A percentile compares a stretch with the other conserved stretches of the same genome.
phyloP scores from a whole-genome alignment of 2,329 filamentous ascomycete species.

The Aspergillus quadricinctus region DNA sequence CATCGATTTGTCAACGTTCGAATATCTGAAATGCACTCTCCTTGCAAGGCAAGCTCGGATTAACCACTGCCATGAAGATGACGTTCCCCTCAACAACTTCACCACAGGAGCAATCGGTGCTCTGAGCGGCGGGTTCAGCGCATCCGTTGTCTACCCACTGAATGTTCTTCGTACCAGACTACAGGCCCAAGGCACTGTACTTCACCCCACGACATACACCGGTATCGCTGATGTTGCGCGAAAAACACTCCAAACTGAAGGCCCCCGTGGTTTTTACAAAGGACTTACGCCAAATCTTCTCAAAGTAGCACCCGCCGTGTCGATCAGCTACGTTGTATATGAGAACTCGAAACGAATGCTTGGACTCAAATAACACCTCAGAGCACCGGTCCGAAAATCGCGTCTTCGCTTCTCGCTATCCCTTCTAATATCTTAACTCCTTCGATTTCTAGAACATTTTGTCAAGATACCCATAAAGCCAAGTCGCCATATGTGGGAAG shows the following conservation, averaged over 20 bases:
- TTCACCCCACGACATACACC: slow-evolving; percentile 85
- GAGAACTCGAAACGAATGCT: slow-evolving; percentile 80
- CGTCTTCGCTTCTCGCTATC: slow-evolving; percentile 4
- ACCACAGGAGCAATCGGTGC: slow-evolving; percentile 85
- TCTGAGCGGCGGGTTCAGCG: slow-evolving; percentile 84
- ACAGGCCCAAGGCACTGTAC: slow-evolving; percentile 89
- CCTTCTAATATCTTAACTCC: slow-evolving; percentile 6
- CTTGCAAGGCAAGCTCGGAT: slow-evolving; percentile 65
- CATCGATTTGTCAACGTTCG: slow-evolving; percentile 93
- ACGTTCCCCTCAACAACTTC: slow-evolving; percentile 74
- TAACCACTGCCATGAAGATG: slow-evolving; percentile 72
- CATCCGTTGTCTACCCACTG: slow-evolving; percentile 89
- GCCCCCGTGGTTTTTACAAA: slow-evolving; percentile 83
- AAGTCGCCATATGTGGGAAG: slow-evolving; percentile 11
- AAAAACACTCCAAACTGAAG: slow-evolving; percentile 79
- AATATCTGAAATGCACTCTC: slow-evolving; percentile 77
- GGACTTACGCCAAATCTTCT: slow-evolving; percentile 91
- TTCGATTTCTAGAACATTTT: slow-evolving; percentile 21
- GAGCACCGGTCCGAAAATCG: not conserved
- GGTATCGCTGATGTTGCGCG: slow-evolving; percentile 85
- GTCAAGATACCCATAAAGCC: slow-evolving; percentile 30
- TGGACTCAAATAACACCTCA: slow-evolving; percentile 40
- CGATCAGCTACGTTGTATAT: slow-evolving; percentile 91
- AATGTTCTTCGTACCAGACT: slow-evolving; percentile 88
- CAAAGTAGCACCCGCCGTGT: slow-evolving; percentile 93